Evolutionary conservation across 1,284 basidiomycete genomes (phyloP).

Genomic region (Stygiomarasmius scandens): DNA sequence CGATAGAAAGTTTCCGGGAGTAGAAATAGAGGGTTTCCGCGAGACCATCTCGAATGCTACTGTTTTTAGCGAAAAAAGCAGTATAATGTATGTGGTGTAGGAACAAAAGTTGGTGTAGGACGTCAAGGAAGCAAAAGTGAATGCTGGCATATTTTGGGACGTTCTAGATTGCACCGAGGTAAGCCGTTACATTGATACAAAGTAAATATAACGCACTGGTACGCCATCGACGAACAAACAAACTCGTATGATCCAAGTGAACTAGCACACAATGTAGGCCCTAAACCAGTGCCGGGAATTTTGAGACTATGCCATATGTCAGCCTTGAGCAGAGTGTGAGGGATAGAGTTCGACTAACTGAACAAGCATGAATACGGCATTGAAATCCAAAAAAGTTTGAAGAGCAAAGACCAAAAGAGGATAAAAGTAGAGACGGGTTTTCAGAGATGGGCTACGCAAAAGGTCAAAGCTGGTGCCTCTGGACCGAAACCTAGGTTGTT

Average conservation of each 20-base stretch:
- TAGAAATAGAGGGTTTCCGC: constrained; percentile 81
- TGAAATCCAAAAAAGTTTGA: constrained; percentile 83
- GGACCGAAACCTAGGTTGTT: constrained; percentile 65
- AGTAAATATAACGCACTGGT: constrained; percentile 55
- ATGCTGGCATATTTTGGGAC: constrained; percentile 77
- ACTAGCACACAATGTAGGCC: constrained; percentile 83
- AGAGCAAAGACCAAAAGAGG: constrained; percentile 69
- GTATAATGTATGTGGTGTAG: constrained; percentile 74
- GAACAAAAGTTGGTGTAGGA: constrained; percentile 83
- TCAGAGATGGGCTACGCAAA: constrained; percentile 58
- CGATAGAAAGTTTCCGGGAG: constrained; percentile 78
- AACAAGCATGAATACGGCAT: constrained; percentile 74
- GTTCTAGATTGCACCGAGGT: constrained; percentile 62
- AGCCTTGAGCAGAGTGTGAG: not conserved
- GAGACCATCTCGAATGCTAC: constrained; percentile 61
- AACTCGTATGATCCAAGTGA: constrained; percentile 79
- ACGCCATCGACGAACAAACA: constrained; percentile 78
- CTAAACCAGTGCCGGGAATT: constrained; percentile 67
- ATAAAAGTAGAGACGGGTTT: constrained; percentile 60
- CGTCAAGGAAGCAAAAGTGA: constrained; percentile 70
- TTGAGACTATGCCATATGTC: constrained; percentile 46
- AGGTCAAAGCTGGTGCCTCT: constrained; percentile 66
- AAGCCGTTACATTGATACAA: not conserved
- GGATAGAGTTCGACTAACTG: constrained; percentile 65
- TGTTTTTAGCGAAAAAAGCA: constrained; percentile 58